These are phyloP conservation scores for Dissoconium aciculare DNA, from an alignment of 2,329 filamentous ascomycete genomes.

Conservation along the genomic window DNA sequence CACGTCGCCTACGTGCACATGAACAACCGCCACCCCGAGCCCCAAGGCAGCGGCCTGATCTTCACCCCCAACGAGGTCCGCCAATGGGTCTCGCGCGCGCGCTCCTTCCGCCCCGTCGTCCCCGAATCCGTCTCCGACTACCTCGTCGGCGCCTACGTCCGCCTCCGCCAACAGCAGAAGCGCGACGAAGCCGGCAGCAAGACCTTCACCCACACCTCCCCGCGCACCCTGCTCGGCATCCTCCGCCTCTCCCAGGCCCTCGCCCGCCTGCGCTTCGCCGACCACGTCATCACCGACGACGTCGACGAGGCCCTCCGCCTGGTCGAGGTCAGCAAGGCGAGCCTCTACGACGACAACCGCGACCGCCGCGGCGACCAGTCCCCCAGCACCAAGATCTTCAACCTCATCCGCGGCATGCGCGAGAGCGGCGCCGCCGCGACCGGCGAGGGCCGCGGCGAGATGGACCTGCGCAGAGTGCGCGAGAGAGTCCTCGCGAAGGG, in stretches of 20 bases:
- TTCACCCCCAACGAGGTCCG: slow-evolving; percentile 89
- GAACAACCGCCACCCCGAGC: slow-evolving; percentile 82
- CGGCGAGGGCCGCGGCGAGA: slow-evolving; percentile 58
- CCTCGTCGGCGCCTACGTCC: slow-evolving; percentile 92
- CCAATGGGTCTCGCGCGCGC: slow-evolving; percentile 86
- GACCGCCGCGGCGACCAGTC: slow-evolving; percentile 52
- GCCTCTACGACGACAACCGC: slow-evolving; percentile 57
- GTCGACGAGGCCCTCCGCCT: slow-evolving; percentile 89
- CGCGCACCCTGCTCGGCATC: slow-evolving; percentile 82
- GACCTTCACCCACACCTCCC: slow-evolving; percentile 86
- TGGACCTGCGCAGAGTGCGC: slow-evolving; percentile 76
- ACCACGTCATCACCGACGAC: slow-evolving; percentile 74
- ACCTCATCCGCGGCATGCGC: slow-evolving; percentile 75
- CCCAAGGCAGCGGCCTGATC: slow-evolving; percentile 48
- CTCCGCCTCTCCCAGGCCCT: slow-evolving; percentile 88
- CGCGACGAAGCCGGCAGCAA: slow-evolving; percentile 81
- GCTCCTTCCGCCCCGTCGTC: slow-evolving; percentile 74
- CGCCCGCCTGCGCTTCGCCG: slow-evolving; percentile 77
- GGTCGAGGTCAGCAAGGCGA: slow-evolving; percentile 86
- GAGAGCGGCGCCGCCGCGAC: slow-evolving; percentile 71
- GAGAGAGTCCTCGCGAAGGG: slow-evolving; percentile 90
- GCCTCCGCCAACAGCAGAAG: slow-evolving; percentile 82
- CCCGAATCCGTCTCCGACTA: slow-evolving; percentile 82
- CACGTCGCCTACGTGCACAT: slow-evolving; percentile 97
- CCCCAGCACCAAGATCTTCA: slow-evolving; percentile 81